Percentiles rank a stretch among this genome's conserved stretches.
Evolutionary conservation across 2,329 filamentous ascomycete genomes (phyloP).

Genomic region (Fusarium sororula): DNA sequence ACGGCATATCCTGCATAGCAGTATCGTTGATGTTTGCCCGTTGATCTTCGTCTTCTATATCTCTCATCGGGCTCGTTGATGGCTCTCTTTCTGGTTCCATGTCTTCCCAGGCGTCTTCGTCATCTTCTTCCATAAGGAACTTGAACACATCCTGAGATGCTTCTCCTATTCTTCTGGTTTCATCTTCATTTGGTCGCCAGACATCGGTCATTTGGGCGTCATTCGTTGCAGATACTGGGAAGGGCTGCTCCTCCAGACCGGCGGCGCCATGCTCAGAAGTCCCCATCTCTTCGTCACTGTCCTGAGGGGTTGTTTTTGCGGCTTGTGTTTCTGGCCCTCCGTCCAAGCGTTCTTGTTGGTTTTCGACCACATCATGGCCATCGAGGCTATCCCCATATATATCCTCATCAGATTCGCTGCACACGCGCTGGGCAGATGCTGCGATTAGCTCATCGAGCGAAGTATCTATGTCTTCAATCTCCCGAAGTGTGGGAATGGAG

Average conservation of each 20-base stretch:
- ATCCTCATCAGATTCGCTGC: not conserved
- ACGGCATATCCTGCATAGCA: not conserved
- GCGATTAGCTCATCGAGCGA: not conserved
- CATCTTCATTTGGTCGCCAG: not conserved
- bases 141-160: not conserved
- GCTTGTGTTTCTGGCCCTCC: not conserved
- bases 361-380: not conserved
- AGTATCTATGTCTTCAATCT: not conserved
- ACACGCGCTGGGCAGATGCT: too few species aligned
- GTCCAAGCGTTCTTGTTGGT: not conserved
- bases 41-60: not conserved
- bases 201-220: constrained; percentile 5
- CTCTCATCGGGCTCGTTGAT: not conserved
- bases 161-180: not conserved
- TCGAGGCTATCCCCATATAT: not conserved
- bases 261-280: too few species aligned
- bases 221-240: not conserved
- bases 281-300: constrained; percentile 1
- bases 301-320: not conserved
- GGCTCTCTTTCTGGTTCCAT: not conserved
- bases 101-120: not conserved
- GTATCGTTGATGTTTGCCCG: not conserved
- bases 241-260: not conserved
- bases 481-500: not conserved
- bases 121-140: not conserved